Percentiles rank a stretch among this genome's conserved stretches.
Conservation (phyloP, 2,329 filamentous ascomycete species). For the Colletotrichum somersetense region DNA sequence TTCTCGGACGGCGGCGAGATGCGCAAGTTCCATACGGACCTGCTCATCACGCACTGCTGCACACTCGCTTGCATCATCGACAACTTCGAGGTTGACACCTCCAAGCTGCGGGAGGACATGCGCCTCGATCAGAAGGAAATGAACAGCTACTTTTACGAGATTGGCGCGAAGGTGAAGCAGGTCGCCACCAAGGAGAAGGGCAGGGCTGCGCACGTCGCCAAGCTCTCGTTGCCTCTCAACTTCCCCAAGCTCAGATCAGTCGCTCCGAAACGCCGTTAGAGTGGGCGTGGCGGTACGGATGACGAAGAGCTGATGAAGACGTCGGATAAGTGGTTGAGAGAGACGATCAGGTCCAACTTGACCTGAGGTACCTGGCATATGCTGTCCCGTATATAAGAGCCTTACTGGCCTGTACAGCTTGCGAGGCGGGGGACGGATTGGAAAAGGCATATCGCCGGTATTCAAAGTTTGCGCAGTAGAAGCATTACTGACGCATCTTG, state of each 20-base stretch:
- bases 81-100: slow-evolving; percentile 79
- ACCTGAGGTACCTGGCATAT: background rate
- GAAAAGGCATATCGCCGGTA: background rate
- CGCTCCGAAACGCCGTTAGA: slow-evolving; percentile 43
- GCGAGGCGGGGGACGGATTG: background rate
- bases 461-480: too few relatives aligned
- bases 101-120: slow-evolving; percentile 78
- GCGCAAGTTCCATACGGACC: slow-evolving; percentile 78
- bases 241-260: slow-evolving; percentile 76
- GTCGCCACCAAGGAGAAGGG: slow-evolving; percentile 73
- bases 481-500: background rate
- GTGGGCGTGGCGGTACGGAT: background rate
- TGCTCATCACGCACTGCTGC: slow-evolving; percentile 80
- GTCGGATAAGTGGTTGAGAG: slow-evolving; percentile 3
- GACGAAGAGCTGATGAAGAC: slow-evolving; percentile 9
- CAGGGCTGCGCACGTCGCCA: slow-evolving; percentile 69
- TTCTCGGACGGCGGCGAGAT: slow-evolving; percentile 76
- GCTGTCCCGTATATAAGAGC: background rate
- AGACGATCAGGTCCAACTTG: background rate
- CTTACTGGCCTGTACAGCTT: too few relatives aligned
- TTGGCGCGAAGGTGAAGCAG: slow-evolving; percentile 76
- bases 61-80: slow-evolving; percentile 79
- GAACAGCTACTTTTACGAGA: slow-evolving; percentile 79
- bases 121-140: slow-evolving; percentile 79
- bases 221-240: slow-evolving; percentile 80